Evolutionary conservation across 1,284 basidiomycete species (phyloP).

Genomic region (Melampsora abietis-canadensis): DNA sequence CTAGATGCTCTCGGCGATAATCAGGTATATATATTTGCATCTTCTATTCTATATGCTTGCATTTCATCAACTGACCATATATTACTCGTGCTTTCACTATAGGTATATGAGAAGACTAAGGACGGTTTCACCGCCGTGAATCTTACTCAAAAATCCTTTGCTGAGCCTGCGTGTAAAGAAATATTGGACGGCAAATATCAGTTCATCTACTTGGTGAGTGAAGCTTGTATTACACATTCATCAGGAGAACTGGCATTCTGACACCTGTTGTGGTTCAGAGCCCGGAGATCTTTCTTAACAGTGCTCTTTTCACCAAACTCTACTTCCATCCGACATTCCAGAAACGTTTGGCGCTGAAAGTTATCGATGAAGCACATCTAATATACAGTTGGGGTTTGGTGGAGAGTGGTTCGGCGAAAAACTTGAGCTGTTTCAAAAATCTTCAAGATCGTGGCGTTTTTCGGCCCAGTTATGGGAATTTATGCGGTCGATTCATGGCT

Average conservation of each 20-base stretch:
- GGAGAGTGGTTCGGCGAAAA: not conserved
- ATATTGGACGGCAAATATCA: too few species aligned
- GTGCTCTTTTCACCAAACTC: too few species aligned
- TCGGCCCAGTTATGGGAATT: slow-evolving; percentile 8
- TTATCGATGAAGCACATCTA: not conserved
- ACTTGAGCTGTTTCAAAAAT: not conserved
- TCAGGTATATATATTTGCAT: not conserved
- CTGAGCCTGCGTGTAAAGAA: too few species aligned
- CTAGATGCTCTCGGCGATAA: not conserved
- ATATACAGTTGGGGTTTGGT: not conserved
- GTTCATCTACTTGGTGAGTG: not conserved
- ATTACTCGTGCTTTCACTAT: too few species aligned
- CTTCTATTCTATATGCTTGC: not conserved
- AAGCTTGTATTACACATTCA: not conserved
- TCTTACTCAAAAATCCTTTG: too few species aligned
- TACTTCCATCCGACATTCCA: too few species aligned
- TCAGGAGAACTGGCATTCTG: too few species aligned
- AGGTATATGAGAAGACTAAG: not conserved
- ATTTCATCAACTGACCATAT: too few species aligned
- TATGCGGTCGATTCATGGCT: not conserved
- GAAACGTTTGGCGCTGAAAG: too few species aligned
- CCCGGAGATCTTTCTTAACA: not conserved
- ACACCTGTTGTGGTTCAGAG: not conserved
- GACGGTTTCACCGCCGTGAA: not conserved
- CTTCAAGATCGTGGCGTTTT: not conserved